Conservation (phyloP, 2,329 filamentous ascomycete genomes). For the Aspergillus sergii region DNA sequence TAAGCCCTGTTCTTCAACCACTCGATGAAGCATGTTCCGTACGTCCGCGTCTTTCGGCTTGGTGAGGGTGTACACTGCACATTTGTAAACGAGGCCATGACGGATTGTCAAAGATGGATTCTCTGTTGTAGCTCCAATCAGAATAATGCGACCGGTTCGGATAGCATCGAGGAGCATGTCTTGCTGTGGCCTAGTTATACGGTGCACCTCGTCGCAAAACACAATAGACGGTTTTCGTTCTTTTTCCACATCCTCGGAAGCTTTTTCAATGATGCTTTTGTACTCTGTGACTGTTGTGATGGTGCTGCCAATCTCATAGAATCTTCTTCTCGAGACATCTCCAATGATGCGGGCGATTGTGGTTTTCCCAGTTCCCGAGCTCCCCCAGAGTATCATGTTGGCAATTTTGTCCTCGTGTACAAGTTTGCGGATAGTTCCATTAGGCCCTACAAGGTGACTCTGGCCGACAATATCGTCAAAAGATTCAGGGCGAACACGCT, state of each 20-base stretch:
- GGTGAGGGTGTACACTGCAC: slow-evolving; percentile 78
- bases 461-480: slow-evolving; percentile 57
- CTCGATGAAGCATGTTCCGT: slow-evolving; percentile 72
- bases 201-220: slow-evolving; percentile 56
- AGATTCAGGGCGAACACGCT: slow-evolving; percentile 84
- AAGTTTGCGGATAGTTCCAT: no score
- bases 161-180: slow-evolving; percentile 93
- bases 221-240: slow-evolving; percentile 96
- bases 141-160: slow-evolving; percentile 84
- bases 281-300: slow-evolving; percentile 86
- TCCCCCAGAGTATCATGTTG: no score
- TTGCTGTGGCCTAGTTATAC: slow-evolving; percentile 81
- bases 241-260: slow-evolving; percentile 81
- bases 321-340: no score
- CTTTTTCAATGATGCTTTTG: slow-evolving; percentile 88
- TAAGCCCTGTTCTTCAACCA: slow-evolving; percentile 61
- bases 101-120: slow-evolving; percentile 93
- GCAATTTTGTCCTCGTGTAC: no score
- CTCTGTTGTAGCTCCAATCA: slow-evolving; percentile 90
- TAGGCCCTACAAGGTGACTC: no score
- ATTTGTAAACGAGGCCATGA: slow-evolving; percentile 82
- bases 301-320: slow-evolving; percentile 90
- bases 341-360: no score
- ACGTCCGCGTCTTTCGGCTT: slow-evolving; percentile 73
- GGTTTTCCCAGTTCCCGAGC: no score